phyloP scores from a whole-genome alignment of 805 yeast species.

The Candida dendrica region DNA sequence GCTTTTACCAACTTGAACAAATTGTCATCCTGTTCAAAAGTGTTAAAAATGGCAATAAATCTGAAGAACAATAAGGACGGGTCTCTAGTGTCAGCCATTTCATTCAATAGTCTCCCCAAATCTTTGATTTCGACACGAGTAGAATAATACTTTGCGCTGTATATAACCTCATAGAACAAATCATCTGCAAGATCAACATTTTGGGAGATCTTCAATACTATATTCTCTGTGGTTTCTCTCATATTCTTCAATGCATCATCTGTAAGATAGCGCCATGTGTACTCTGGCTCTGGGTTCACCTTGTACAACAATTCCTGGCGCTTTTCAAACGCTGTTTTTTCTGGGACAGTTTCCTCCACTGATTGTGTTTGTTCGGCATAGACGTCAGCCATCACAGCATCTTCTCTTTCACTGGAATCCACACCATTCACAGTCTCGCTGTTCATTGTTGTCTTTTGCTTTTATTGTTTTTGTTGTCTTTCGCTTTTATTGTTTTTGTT shows the following conservation, averaged over 20 bases:
- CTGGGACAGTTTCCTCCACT: neutral
- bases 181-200: constrained; percentile 4
- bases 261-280: neutral
- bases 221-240: neutral
- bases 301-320: neutral
- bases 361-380: too few relatives aligned
- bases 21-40: constrained; percentile 19
- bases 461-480: too few relatives aligned
- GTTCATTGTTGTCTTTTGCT: too few relatives aligned
- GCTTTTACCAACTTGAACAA: constrained; percentile 17
- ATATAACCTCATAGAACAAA: constrained; percentile 16
- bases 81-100: constrained; percentile 7
- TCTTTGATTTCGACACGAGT: constrained; percentile 5
- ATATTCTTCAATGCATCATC: neutral
- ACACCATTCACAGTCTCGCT: too few relatives aligned
- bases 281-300: neutral
- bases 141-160: constrained; percentile 11
- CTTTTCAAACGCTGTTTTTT: neutral
- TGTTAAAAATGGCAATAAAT: constrained; percentile 24
- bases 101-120: constrained; percentile 11
- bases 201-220: neutral
- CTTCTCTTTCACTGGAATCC: too few relatives aligned
- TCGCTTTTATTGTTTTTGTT: too few relatives aligned
- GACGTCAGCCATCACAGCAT: too few relatives aligned
- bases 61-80: constrained; percentile 14